Evolutionary conservation across 2,329 filamentous ascomycete genomes (phyloP).

Genomic region (Fusarium anguioides): DNA sequence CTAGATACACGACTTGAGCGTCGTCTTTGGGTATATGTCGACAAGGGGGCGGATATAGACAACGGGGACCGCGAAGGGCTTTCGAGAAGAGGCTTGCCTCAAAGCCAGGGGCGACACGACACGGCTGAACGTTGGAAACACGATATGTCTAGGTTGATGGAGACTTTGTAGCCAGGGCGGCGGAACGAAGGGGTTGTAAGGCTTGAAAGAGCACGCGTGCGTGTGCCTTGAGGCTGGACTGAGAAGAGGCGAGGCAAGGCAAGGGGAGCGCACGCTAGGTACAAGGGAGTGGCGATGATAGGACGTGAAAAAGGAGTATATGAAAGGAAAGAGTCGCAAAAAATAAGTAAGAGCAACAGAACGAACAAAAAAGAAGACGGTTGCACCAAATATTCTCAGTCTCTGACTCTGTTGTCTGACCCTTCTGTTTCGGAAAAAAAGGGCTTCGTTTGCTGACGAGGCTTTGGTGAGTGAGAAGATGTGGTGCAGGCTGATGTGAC

Average conservation of each 20-base stretch:
- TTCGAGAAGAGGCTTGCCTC: constrained; percentile 23
- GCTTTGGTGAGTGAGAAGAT: constrained; percentile 41
- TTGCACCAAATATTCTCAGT: constrained; percentile 6
- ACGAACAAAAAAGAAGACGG: background rate
- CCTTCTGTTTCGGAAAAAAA: background rate
- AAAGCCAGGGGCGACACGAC: constrained; percentile 6
- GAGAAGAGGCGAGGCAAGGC: too few species aligned
- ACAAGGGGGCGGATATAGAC: constrained; percentile 8
- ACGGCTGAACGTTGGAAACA: constrained; percentile 9
- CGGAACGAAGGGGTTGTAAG: constrained; percentile 19
- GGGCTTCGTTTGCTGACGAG: constrained; percentile 36
- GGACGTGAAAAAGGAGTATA: background rate
- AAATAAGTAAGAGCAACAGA: background rate
- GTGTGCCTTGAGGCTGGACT: constrained; percentile 16
- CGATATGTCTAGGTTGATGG: constrained; percentile 5
- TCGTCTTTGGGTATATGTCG: background rate
- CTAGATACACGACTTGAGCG: background rate
- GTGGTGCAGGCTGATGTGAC: constrained; percentile 42
- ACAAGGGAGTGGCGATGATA: constrained; percentile 28
- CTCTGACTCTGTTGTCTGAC: constrained; percentile 18
- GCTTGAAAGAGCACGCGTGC: constrained; percentile 17
- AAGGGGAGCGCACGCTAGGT: constrained; percentile 34
- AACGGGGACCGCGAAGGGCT: constrained; percentile 8
- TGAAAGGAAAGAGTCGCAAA: constrained; percentile 1
- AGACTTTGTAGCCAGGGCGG: constrained; percentile 19